These are phyloP conservation scores for Reutealis trisperma DNA, from an alignment of 345 rosid species.

Conservation along the genomic window DNA sequence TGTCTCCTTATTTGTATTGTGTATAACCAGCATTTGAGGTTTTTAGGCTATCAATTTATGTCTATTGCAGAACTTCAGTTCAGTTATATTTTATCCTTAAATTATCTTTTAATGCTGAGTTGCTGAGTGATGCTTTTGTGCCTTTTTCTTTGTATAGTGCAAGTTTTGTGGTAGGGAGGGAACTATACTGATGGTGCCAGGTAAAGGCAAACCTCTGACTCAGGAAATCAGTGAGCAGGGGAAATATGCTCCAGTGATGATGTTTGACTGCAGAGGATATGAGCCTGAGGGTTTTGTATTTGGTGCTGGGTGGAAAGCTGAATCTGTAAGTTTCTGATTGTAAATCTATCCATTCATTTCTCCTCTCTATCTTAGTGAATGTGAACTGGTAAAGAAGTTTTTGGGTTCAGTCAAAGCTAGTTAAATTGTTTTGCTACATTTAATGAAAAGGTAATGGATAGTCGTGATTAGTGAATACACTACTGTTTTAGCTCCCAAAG, in stretches of 20 bases:
- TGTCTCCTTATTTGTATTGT: neutral
- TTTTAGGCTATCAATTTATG: neutral
- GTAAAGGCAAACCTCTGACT: conserved; percentile 66
- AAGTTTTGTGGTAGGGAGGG: conserved; percentile 88
- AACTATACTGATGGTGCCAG: conserved; percentile 70
- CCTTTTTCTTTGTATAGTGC: conserved; percentile 49
- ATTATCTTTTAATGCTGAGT: conserved; percentile 5
- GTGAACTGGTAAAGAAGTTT: conserved; percentile 1
- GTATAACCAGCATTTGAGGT: neutral
- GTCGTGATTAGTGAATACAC: too few relatives aligned
- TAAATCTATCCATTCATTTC: neutral
- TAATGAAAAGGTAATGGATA: neutral
- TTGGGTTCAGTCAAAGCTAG: neutral
- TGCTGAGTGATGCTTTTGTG: neutral
- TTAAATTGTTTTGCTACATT: neutral
- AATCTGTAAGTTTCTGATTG: conserved; percentile 63
- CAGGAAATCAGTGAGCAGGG: conserved; percentile 57
- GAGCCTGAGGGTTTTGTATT: conserved; percentile 75
- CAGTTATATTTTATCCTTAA: neutral
- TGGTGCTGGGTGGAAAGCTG: conserved; percentile 68
- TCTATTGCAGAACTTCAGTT: neutral
- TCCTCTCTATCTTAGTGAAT: neutral
- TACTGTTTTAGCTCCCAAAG: neutral
- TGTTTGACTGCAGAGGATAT: conserved; percentile 79
- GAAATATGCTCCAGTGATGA: conserved; percentile 71